A percentile compares a stretch with the other conserved stretches of the same genome.
Conservation (phyloP, 2,329 filamentous ascomycete species). For the Monilinia fructigena region DNA sequence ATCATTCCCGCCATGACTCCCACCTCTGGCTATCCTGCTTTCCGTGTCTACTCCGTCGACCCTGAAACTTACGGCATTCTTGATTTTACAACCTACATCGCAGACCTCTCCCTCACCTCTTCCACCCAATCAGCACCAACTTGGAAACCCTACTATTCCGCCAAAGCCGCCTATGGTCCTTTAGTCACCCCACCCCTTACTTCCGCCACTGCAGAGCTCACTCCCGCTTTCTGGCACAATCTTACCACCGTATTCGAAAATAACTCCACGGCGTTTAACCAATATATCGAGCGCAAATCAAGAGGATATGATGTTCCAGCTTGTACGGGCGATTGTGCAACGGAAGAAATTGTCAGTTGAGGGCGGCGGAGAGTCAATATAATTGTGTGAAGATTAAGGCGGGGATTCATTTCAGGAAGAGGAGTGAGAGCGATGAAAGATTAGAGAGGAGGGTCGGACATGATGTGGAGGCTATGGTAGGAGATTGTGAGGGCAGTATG, state of each 20-base stretch:
- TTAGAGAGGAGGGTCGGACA: conserved; percentile 14
- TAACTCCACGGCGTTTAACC: conserved; percentile 46
- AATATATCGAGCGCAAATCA: conserved; percentile 49
- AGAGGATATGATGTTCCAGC: conserved; percentile 45
- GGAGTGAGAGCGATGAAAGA: conserved; percentile 8
- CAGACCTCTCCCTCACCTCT: conserved; percentile 37
- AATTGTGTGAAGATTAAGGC: conserved; percentile 40
- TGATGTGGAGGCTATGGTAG: conserved; percentile 3
- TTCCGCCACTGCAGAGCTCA: conserved; percentile 47
- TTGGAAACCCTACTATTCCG: conserved; percentile 39
- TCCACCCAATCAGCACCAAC: conserved; percentile 29
- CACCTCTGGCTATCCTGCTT: conserved; percentile 40
- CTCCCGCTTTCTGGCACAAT: conserved; percentile 59
- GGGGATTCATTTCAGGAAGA: conserved; percentile 25
- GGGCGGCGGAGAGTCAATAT: conserved; percentile 52
- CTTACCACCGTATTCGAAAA: conserved; percentile 51
- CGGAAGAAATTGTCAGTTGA: conserved; percentile 52
- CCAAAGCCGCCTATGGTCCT: conserved; percentile 38
- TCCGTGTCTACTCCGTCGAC: conserved; percentile 40
- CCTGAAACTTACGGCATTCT: conserved; percentile 40
- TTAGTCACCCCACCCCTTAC: conserved; percentile 45
- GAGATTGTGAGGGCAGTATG: conserved; percentile 22
- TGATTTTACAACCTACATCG: conserved; percentile 38
- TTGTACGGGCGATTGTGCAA: conserved; percentile 48
- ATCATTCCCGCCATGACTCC: conserved; percentile 40